These are phyloP conservation scores for Nicotiana undulata DNA, from an alignment of 257 asterid genomes.

Conservation along the genomic window DNA sequence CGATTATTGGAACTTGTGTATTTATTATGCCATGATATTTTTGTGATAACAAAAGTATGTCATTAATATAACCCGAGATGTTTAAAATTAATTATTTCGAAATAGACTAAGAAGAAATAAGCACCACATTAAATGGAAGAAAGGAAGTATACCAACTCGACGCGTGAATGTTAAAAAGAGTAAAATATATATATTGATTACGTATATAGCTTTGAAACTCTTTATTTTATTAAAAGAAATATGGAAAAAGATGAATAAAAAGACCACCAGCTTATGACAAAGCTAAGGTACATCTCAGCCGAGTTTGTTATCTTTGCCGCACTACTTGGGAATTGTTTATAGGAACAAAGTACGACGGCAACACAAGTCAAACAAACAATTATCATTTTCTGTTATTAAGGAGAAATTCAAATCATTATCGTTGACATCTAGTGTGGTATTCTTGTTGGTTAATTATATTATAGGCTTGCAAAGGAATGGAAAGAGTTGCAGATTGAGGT, in stretches of 20 bases:
- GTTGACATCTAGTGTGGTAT: background rate
- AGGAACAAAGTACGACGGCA: background rate
- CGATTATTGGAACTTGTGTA: background rate
- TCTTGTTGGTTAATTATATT: too few species aligned
- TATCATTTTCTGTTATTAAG: background rate
- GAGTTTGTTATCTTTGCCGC: background rate
- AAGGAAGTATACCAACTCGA: background rate
- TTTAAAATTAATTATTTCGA: background rate
- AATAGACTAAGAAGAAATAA: too few species aligned
- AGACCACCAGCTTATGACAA: background rate
- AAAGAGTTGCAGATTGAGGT: slow-evolving; percentile 16
- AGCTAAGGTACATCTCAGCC: background rate
- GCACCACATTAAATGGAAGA: background rate
- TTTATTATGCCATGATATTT: background rate
- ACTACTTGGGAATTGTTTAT: background rate
- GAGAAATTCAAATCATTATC: background rate
- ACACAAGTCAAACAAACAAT: slow-evolving; percentile 1
- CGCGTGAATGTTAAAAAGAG: background rate
- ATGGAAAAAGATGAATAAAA: background rate
- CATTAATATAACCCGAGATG: background rate
- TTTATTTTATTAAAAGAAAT: background rate
- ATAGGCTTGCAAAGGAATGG: slow-evolving; percentile 6
- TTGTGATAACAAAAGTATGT: background rate
- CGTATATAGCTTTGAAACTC: background rate
- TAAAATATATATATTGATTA: background rate